Percentiles rank a stretch among this genome's conserved stretches.
These are phyloP conservation scores for Neofusicoccum sp. DNA, from an alignment of 2,329 filamentous ascomycete species.

Conservation along the genomic window DNA sequence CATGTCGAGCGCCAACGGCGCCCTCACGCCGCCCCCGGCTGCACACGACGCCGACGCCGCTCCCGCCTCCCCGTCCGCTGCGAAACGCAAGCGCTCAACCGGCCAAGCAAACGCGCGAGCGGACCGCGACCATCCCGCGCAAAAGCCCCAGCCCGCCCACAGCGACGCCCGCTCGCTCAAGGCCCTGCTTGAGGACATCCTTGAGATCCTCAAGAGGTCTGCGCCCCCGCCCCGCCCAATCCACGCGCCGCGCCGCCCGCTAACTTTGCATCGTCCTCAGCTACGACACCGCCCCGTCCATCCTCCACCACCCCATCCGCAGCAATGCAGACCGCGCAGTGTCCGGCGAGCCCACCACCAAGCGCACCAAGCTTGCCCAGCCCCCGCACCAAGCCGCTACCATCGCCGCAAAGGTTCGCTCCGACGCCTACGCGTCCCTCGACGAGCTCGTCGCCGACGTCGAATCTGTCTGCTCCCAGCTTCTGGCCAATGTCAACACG, in stretches of 20 bases:
- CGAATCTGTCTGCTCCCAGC: conserved; percentile 37
- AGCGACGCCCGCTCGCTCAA: conserved; percentile 26
- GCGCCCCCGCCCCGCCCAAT: not conserved
- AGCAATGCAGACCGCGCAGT: conserved; percentile 29
- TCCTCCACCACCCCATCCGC: conserved; percentile 40
- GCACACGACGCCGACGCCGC: conserved; percentile 23
- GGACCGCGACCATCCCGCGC: conserved; percentile 28
- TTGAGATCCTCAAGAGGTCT: conserved; percentile 42
- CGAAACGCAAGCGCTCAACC: conserved; percentile 48
- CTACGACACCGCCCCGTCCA: conserved; percentile 47
- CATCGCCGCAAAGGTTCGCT: conserved; percentile 40
- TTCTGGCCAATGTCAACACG: conserved; percentile 36
- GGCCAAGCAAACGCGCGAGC: conserved; percentile 27
- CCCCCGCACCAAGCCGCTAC: conserved; percentile 24
- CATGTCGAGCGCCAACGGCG: conserved; percentile 37
- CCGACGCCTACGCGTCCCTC: conserved; percentile 41
- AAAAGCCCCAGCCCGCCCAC: conserved; percentile 21
- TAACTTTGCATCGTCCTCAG: conserved; percentile 24
- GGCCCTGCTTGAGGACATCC: conserved; percentile 39
- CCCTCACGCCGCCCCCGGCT: conserved; percentile 33
- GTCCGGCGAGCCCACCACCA: conserved; percentile 43
- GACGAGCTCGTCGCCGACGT: conserved; percentile 45
- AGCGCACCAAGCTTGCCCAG: conserved; percentile 45
- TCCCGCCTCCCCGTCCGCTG: conserved; percentile 30
- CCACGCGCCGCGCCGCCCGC: not conserved